Conservation (phyloP, 345 rosid species). For the Sonneratia alba region DNA sequence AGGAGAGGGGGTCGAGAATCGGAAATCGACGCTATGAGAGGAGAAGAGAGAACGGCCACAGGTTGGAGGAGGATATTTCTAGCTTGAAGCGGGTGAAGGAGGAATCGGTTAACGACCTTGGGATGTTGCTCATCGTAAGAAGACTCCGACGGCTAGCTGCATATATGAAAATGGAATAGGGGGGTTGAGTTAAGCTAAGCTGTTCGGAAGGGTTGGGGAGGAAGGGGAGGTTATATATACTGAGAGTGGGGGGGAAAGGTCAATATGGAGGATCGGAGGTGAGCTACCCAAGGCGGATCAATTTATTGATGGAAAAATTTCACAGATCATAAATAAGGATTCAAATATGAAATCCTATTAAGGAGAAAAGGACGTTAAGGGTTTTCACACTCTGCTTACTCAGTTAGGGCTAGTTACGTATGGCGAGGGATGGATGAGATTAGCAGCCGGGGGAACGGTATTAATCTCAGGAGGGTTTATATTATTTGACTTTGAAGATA, state of each 20-base stretch:
- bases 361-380: neutral
- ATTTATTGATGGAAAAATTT: too few relatives aligned
- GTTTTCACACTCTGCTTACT: constrained; percentile 7
- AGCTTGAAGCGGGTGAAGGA: constrained; percentile 60
- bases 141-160: constrained; percentile 13
- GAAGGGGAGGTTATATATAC: neutral
- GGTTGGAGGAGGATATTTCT: constrained; percentile 67
- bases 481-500: neutral
- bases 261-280: neutral
- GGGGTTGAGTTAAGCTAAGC: neutral
- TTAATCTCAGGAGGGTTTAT: neutral
- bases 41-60: constrained; percentile 65
- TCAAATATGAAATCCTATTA: neutral
- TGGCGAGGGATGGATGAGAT: neutral
- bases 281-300: too few relatives aligned
- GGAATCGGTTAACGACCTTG: constrained; percentile 64
- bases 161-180: neutral
- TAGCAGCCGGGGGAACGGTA: neutral
- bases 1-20: neutral
- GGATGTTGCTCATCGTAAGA: constrained; percentile 80
- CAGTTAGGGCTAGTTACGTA: neutral
- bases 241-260: neutral
- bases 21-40: constrained; percentile 18
- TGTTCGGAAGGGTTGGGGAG: neutral
- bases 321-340: too few relatives aligned